Conservation (phyloP, 2,329 filamentous ascomycete species). For the Phialocephala sp. region DNA sequence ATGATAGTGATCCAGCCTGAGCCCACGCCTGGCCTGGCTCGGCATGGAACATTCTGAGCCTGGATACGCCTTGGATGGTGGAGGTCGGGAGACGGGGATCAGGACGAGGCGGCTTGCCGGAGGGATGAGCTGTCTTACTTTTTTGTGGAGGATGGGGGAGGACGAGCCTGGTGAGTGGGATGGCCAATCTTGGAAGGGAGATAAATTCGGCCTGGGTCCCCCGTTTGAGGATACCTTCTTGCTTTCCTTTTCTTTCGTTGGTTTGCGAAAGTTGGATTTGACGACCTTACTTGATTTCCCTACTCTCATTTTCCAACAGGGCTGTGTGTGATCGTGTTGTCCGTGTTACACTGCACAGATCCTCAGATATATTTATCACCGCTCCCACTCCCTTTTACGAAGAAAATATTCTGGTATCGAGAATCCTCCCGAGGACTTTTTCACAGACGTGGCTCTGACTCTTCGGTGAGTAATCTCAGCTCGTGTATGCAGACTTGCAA, state of each 20-base stretch:
- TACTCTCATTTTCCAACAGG: background rate
- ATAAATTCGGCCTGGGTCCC: constrained; percentile 8
- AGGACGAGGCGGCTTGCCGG: constrained; percentile 26
- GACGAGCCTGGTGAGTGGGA: constrained; percentile 15
- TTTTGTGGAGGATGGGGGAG: constrained; percentile 20
- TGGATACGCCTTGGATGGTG: constrained; percentile 6
- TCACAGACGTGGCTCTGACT: constrained; percentile 9
- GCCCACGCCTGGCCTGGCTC: background rate
- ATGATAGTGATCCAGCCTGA: constrained; percentile 3
- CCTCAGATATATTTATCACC: constrained; percentile 14
- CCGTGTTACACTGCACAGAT: constrained; percentile 12
- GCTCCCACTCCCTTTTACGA: constrained; percentile 3
- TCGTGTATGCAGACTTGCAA: constrained; percentile 20
- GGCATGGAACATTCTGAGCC: constrained; percentile 14
- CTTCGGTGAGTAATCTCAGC: constrained; percentile 25
- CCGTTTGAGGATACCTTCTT: constrained; percentile 5
- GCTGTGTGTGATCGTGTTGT: background rate
- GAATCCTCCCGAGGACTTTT: constrained; percentile 9
- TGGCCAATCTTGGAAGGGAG: constrained; percentile 9
- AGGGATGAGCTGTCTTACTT: constrained; percentile 36
- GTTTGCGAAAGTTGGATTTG: constrained; percentile 2
- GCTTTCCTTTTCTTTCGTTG: background rate
- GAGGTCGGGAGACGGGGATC: constrained; percentile 24
- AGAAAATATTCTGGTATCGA: constrained; percentile 5
- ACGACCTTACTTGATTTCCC: background rate